These are phyloP conservation scores for Pichia thaimueangensis DNA, from an alignment of 805 yeast genomes.

Conservation along the genomic window DNA sequence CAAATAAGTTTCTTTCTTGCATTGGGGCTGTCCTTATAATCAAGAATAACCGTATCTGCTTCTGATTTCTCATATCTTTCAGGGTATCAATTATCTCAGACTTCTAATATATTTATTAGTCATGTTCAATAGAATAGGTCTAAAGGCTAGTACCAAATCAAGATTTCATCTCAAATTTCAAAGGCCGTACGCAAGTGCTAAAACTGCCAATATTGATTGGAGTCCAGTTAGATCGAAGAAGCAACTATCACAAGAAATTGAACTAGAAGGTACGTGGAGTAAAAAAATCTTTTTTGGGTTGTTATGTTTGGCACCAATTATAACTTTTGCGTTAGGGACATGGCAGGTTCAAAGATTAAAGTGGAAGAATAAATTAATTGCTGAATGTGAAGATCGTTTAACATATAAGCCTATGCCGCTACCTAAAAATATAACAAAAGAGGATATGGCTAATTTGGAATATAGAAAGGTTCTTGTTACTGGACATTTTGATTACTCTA, in stretches of 20 bases:
- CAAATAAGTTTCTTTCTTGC: no score
- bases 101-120: no score
- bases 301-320: conserved; percentile 73
- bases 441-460: conserved; percentile 63
- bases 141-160: no score
- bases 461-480: conserved; percentile 70
- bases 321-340: conserved; percentile 79
- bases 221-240: conserved; percentile 56
- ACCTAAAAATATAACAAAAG: conserved; percentile 61
- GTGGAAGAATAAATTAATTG: conserved; percentile 84
- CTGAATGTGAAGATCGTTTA: conserved; percentile 75
- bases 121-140: no score
- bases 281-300: conserved; percentile 30
- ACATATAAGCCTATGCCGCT: conserved; percentile 66
- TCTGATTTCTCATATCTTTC: no score
- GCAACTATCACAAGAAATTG: conserved; percentile 31
- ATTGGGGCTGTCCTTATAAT: no score
- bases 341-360: conserved; percentile 85
- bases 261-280: conserved; percentile 18
- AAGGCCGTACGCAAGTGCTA: conserved; percentile 33
- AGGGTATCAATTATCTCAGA: no score
- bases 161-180: no score
- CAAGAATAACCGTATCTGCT: no score
- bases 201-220: conserved; percentile 80
- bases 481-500: conserved; percentile 76